Conservation (phyloP, 2,329 filamentous ascomycete genomes). For the Exophiala sp. region DNA sequence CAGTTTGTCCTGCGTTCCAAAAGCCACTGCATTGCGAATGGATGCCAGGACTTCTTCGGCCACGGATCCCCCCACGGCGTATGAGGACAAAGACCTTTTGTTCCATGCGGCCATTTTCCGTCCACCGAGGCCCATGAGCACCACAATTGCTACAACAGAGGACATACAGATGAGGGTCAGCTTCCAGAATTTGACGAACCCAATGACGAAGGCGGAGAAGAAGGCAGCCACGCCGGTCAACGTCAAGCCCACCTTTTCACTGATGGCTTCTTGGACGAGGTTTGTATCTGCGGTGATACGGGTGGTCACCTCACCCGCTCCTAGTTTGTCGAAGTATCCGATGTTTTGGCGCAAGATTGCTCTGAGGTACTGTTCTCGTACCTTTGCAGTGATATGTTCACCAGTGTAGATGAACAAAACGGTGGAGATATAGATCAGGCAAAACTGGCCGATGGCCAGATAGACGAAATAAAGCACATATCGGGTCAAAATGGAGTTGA, state of each 20-base stretch:
- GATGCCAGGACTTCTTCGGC: slow-evolving; percentile 94
- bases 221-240: slow-evolving; percentile 74
- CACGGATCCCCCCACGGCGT: slow-evolving; percentile 77
- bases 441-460: slow-evolving; percentile 72
- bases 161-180: slow-evolving; percentile 80
- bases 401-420: slow-evolving; percentile 86
- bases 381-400: slow-evolving; percentile 71
- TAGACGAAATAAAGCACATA: slow-evolving; percentile 81
- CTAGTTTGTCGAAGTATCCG: slow-evolving; percentile 86
- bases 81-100: slow-evolving; percentile 69
- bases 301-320: slow-evolving; percentile 87
- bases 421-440: slow-evolving; percentile 71
- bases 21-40: slow-evolving; percentile 84
- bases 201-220: slow-evolving; percentile 80
- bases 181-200: slow-evolving; percentile 88
- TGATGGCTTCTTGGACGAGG: slow-evolving; percentile 86
- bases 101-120: slow-evolving; percentile 73
- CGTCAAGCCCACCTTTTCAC: slow-evolving; percentile 77
- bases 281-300: slow-evolving; percentile 93
- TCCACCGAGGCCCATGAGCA: slow-evolving; percentile 69
- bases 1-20: slow-evolving; percentile 88
- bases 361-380: slow-evolving; percentile 74
- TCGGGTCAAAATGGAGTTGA: slow-evolving; percentile 54
- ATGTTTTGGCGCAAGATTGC: slow-evolving; percentile 85
- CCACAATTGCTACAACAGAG: slow-evolving; percentile 70